phyloP scores from a whole-genome alignment of 1,284 basidiomycete genomes.

The Cryptococcus sp. region DNA sequence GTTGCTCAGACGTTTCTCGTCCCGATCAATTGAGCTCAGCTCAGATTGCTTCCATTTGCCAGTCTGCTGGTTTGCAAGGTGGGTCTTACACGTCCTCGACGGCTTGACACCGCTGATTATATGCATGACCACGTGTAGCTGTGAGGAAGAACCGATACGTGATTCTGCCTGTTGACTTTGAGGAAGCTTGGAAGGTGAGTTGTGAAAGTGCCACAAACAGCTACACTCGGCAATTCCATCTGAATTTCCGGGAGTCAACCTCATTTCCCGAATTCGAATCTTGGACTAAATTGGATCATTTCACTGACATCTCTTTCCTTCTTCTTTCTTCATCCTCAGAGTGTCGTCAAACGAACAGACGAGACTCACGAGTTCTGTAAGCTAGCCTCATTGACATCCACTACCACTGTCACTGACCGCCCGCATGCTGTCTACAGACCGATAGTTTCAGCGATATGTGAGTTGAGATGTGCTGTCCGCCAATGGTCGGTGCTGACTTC shows the following conservation, averaged over 20 bases:
- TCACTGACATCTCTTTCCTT: conserved; percentile 29
- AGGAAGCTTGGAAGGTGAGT: conserved; percentile 96
- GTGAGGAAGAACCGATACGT: conserved; percentile 98
- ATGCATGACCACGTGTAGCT: conserved; percentile 57
- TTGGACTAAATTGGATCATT: neutral
- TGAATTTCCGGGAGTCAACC: conserved; percentile 1
- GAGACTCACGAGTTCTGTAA: conserved; percentile 95
- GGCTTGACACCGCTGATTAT: neutral
- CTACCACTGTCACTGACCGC: conserved; percentile 11
- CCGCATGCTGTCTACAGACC: conserved; percentile 26
- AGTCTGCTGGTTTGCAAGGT: conserved; percentile 97
- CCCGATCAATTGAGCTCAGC: conserved; percentile 95
- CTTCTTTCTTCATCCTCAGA: conserved; percentile 58
- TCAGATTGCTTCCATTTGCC: conserved; percentile 93
- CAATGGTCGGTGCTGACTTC: conserved; percentile 1
- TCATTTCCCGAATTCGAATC: conserved; percentile 11
- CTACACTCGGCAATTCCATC: conserved; percentile 6
- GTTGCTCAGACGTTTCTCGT: conserved; percentile 78
- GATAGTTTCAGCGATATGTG: conserved; percentile 27
- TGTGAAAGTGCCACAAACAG: conserved; percentile 23
- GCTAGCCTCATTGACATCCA: conserved; percentile 43
- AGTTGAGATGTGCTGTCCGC: conserved; percentile 1
- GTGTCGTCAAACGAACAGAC: conserved; percentile 81
- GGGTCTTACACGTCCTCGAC: conserved; percentile 19
- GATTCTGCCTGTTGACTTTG: conserved; percentile 95